These are phyloP conservation scores for Botrytis paeoniae DNA, from an alignment of 2,329 filamentous ascomycete species.

Conservation along the genomic window DNA sequence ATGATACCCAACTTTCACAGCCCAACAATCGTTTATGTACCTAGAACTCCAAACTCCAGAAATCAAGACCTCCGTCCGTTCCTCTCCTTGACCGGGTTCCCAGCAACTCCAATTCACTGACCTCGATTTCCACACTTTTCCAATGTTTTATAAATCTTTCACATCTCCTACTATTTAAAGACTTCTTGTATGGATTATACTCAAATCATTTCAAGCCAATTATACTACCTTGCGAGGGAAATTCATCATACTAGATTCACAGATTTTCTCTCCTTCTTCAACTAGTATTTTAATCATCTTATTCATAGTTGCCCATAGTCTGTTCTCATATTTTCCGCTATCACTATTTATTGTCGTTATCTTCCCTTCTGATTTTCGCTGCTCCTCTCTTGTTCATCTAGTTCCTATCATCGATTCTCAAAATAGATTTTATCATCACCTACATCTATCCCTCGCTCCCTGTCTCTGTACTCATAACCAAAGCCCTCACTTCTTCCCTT, in stretches of 20 bases:
- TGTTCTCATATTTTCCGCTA: rapidly evolving
- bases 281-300: neutral
- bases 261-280: neutral
- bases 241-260: neutral
- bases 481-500: neutral
- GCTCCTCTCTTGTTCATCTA: neutral
- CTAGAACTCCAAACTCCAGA: neutral
- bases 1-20: neutral
- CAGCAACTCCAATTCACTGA: neutral
- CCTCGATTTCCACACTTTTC: neutral
- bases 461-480: neutral
- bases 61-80: neutral
- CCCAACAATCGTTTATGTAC: neutral
- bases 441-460: neutral
- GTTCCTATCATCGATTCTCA: neutral
- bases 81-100: neutral
- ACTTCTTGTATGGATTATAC: neutral
- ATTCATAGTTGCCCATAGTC: too few relatives aligned
- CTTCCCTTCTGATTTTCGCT: neutral
- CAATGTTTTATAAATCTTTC: rapidly evolving
- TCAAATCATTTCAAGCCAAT: neutral
- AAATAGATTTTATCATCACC: neutral
- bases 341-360: neutral
- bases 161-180: neutral
- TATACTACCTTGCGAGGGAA: rapidly evolving